phyloP scores from a whole-genome alignment of 1,139 yeast species.

The Candida albicans region DNA sequence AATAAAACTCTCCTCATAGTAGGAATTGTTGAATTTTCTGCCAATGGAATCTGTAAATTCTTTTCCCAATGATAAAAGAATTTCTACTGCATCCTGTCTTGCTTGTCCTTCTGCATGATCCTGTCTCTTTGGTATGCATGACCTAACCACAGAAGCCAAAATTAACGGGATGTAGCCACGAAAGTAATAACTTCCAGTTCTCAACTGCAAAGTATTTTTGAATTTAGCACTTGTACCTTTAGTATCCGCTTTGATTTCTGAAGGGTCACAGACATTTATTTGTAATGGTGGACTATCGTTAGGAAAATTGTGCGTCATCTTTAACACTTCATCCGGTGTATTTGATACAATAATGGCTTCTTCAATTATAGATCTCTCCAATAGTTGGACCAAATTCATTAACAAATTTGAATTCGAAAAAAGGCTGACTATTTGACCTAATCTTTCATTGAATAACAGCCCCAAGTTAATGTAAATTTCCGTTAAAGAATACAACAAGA shows the following conservation, averaged over 20 bases:
- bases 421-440: slow-evolving; percentile 44
- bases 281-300: slow-evolving; percentile 37
- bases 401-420: slow-evolving; percentile 36
- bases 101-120: slow-evolving; percentile 34
- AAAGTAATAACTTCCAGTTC: slow-evolving; percentile 50
- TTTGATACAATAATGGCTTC: slow-evolving; percentile 51
- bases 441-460: slow-evolving; percentile 48
- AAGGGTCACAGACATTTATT: slow-evolving; percentile 35
- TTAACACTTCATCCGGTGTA: slow-evolving; percentile 49
- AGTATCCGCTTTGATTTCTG: slow-evolving; percentile 28
- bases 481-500: slow-evolving; percentile 46
- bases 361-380: slow-evolving; percentile 54
- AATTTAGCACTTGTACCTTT: slow-evolving; percentile 52
- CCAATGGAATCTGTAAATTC: slow-evolving; percentile 28
- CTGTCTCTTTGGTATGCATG: slow-evolving; percentile 46
- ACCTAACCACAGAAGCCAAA: slow-evolving; percentile 40
- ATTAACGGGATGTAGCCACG: slow-evolving; percentile 50
- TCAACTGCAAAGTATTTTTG: slow-evolving; percentile 60
- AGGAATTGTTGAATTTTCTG: slow-evolving; percentile 21
- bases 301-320: slow-evolving; percentile 38
- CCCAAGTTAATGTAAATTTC: slow-evolving; percentile 57
- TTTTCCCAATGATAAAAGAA: slow-evolving; percentile 38
- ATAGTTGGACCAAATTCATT: slow-evolving; percentile 39
- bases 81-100: slow-evolving; percentile 41
- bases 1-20: slow-evolving; percentile 25